Conservation (phyloP, 2,329 filamentous ascomycete species). For the Cryphonectria parasitica region DNA sequence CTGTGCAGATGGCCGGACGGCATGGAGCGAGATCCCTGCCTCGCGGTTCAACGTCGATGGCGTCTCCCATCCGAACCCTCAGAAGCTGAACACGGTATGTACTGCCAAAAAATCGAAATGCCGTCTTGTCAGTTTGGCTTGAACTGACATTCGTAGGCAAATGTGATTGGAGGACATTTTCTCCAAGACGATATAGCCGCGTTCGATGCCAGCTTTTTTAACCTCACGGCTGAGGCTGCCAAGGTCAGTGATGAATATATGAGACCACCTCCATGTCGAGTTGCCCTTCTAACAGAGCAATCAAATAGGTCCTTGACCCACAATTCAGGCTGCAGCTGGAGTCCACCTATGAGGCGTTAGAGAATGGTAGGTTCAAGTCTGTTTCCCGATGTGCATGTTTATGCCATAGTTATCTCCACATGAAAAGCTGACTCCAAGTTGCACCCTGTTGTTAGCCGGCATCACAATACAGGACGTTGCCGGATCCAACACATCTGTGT, state of each 20-base stretch:
- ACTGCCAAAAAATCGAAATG: not conserved
- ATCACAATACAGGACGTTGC: conserved; percentile 33
- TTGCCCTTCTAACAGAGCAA: not conserved
- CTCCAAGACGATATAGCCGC: conserved; percentile 9
- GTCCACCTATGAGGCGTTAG: conserved; percentile 18
- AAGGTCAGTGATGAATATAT: not conserved
- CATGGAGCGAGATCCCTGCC: conserved; percentile 12
- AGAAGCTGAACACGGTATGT: conserved; percentile 7
- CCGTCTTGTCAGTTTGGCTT: not conserved
- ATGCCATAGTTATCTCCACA: not conserved
- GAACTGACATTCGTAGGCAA: conserved; percentile 1
- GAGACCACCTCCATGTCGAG: not conserved
- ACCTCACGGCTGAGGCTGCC: conserved; percentile 5
- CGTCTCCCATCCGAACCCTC: not conserved
- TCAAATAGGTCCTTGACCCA: conserved; percentile 8
- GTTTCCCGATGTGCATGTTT: not conserved
- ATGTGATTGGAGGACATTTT: conserved; percentile 14
- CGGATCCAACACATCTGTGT: conserved; percentile 41
- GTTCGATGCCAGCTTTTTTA: conserved; percentile 20
- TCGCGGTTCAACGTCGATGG: conserved; percentile 3
- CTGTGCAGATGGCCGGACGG: conserved; percentile 5
- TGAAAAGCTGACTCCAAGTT: not conserved
- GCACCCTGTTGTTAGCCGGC: not conserved
- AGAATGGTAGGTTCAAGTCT: conserved; percentile 5
- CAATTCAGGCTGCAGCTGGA: conserved; percentile 18